Evolutionary conservation across 176 grass and related monocot species (phyloP).

Genomic region (Otatea glauca): DNA sequence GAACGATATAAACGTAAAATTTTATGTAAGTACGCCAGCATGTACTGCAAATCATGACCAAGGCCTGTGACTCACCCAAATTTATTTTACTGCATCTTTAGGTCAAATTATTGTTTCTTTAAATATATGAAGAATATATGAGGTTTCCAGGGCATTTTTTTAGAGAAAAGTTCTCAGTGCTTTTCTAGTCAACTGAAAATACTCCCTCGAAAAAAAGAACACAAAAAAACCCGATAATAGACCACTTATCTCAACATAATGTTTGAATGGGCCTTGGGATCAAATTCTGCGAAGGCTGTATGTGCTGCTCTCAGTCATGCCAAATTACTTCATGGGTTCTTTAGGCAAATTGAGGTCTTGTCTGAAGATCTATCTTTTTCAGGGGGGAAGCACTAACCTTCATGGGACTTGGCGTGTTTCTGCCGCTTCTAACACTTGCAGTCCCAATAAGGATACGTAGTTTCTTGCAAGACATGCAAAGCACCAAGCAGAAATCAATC

Average conservation of each 20-base stretch:
- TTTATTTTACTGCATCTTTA: not conserved
- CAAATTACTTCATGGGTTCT: not conserved
- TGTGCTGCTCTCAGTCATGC: not conserved
- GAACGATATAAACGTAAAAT: not conserved
- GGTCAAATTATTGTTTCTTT: not conserved
- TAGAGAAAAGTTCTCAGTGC: not conserved
- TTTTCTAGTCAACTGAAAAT: not conserved
- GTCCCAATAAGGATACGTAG: not conserved
- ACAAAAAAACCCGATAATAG: not conserved
- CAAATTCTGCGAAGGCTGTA: not conserved
- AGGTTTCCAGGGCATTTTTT: not conserved
- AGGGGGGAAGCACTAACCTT: not conserved
- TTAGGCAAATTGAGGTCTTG: not conserved
- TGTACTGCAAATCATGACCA: constrained; percentile 3
- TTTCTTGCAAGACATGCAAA: constrained; percentile 24
- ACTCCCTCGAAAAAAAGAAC: not conserved
- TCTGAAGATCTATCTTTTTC: not conserved
- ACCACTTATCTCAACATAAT: not conserved
- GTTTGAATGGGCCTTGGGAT: not conserved
- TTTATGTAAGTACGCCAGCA: not conserved
- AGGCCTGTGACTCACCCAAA: not conserved
- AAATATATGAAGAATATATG: not conserved
- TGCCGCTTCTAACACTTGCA: not conserved
- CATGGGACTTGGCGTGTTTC: not conserved
- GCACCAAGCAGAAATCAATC: not conserved